phyloP scores from a whole-genome alignment of 2,329 filamentous ascomycete genomes.

The Monilinia fructicola region DNA sequence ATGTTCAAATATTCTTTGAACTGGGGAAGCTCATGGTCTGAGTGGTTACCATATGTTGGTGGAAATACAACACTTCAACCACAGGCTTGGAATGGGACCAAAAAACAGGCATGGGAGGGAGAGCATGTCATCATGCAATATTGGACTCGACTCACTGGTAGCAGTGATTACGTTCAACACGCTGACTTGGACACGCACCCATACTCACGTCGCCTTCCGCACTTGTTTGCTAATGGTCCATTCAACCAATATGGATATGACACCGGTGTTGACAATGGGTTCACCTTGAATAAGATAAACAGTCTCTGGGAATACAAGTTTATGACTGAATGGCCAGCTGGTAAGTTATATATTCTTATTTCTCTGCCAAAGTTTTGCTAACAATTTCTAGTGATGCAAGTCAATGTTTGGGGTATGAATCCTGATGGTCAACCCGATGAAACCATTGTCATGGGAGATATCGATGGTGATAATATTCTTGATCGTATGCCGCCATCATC shows the following conservation, averaged over 20 bases:
- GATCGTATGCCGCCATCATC: slow-evolving; percentile 62
- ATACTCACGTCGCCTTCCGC: slow-evolving; percentile 55
- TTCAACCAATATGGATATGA: slow-evolving; percentile 67
- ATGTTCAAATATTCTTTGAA: slow-evolving; percentile 62
- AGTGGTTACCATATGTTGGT: slow-evolving; percentile 57
- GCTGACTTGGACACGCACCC: slow-evolving; percentile 50
- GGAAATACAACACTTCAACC: slow-evolving; percentile 49
- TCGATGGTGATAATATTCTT: slow-evolving; percentile 58
- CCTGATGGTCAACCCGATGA: slow-evolving; percentile 61
- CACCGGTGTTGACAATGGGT: slow-evolving; percentile 54
- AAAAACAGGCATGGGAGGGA: slow-evolving; percentile 57
- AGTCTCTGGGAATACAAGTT: slow-evolving; percentile 57
- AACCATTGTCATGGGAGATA: slow-evolving; percentile 58
- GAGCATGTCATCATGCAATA: slow-evolving; percentile 64
- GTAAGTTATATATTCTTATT: slow-evolving; percentile 29
- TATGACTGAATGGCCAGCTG: slow-evolving; percentile 62
- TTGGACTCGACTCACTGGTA: slow-evolving; percentile 58
- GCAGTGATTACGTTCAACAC: slow-evolving; percentile 60
- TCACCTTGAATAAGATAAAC: slow-evolving; percentile 50
- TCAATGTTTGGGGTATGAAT: slow-evolving; percentile 68
- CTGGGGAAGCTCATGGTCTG: slow-evolving; percentile 58
- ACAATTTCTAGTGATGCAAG: slow-evolving; percentile 45
- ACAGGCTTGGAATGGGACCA: slow-evolving; percentile 58
- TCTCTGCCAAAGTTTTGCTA: background rate
- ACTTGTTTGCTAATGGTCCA: slow-evolving; percentile 60